These are phyloP conservation scores for Orbilia quercus DNA, from an alignment of 2,329 filamentous ascomycete species.

Conservation along the genomic window DNA sequence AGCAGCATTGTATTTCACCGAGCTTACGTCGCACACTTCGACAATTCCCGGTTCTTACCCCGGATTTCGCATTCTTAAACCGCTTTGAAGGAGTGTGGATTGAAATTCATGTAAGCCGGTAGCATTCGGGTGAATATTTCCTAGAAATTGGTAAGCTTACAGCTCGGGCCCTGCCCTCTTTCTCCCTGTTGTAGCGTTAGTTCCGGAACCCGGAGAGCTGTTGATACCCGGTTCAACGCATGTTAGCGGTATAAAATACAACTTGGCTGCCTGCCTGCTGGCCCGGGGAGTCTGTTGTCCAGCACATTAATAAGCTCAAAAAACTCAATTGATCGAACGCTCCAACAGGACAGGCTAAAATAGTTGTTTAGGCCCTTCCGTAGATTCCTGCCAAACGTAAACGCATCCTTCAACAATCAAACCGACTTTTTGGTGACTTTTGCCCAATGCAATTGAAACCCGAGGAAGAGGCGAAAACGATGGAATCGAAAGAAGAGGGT, in stretches of 20 bases:
- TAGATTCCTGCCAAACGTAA: too few relatives aligned
- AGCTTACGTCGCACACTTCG: background rate
- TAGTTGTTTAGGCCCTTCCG: slow-evolving; percentile 2
- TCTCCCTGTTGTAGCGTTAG: background rate
- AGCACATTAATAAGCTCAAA: background rate
- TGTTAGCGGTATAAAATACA: background rate
- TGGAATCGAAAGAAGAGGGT: slow-evolving; percentile 18
- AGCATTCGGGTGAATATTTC: background rate
- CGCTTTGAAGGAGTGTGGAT: too few relatives aligned
- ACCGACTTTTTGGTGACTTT: background rate
- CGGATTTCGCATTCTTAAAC: too few relatives aligned
- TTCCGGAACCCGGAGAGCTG: background rate
- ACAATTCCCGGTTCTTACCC: background rate
- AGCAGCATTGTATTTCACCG: too few relatives aligned
- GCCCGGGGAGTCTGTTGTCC: background rate
- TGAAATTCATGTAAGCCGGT: background rate
- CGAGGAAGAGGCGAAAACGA: slow-evolving; percentile 37
- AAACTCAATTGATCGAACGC: background rate
- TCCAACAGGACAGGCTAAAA: background rate
- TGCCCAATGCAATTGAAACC: slow-evolving; percentile 28
- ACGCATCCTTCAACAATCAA: slow-evolving; percentile 2
- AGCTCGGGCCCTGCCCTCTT: background rate
- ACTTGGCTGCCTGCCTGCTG: background rate
- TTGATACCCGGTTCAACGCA: slow-evolving; percentile 2
- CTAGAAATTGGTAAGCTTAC: background rate